Percentiles rank a stretch among this genome's conserved stretches.
Evolutionary conservation across 768 basidiomycete species (phyloP).

Genomic region (Symmetrospora coprosmae): DNA sequence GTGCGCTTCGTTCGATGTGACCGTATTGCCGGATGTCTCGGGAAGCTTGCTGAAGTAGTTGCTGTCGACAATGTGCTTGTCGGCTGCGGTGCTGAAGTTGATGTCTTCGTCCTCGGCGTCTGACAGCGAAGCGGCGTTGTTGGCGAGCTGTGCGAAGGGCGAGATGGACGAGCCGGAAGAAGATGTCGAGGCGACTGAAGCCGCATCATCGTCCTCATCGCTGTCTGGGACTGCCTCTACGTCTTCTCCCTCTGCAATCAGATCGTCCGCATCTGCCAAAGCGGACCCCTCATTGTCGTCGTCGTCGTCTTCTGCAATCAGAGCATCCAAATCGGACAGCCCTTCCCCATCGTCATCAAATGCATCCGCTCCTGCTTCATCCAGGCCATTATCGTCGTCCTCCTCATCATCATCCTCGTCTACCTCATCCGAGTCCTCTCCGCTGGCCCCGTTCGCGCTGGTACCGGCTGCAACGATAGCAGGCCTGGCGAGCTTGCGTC

Average conservation of each 20-base stretch:
- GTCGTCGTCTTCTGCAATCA: slow-evolving; percentile 14
- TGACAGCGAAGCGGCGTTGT: slow-evolving; percentile 15
- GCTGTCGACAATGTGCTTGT: slow-evolving; percentile 36
- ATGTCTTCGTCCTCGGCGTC: slow-evolving; percentile 31
- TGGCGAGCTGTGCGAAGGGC: slow-evolving; percentile 15
- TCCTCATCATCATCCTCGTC: slow-evolving; percentile 35
- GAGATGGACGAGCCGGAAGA: slow-evolving; percentile 13
- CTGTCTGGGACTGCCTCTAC: slow-evolving; percentile 29
- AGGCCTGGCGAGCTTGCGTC: neutral
- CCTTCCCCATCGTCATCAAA: neutral
- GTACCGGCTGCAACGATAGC: neutral
- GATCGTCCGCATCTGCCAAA: slow-evolving; percentile 22
- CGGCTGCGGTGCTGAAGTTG: slow-evolving; percentile 30
- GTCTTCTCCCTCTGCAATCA: slow-evolving; percentile 24
- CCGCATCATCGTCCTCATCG: slow-evolving; percentile 22
- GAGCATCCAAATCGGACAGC: too few species aligned
- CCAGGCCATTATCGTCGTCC: slow-evolving; percentile 29
- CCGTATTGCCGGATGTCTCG: slow-evolving; percentile 25
- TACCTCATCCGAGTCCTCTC: slow-evolving; percentile 32
- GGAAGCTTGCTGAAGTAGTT: slow-evolving; percentile 53
- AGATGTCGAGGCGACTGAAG: neutral
- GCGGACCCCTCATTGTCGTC: slow-evolving; percentile 27
- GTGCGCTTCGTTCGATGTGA: slow-evolving; percentile 15
- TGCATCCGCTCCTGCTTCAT: neutral
- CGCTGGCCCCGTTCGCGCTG: neutral